A percentile compares a stretch with the other conserved stretches of the same genome.
Evolutionary conservation across 345 rosid species (phyloP).

Genomic region (Arabidopsis suecica): DNA sequence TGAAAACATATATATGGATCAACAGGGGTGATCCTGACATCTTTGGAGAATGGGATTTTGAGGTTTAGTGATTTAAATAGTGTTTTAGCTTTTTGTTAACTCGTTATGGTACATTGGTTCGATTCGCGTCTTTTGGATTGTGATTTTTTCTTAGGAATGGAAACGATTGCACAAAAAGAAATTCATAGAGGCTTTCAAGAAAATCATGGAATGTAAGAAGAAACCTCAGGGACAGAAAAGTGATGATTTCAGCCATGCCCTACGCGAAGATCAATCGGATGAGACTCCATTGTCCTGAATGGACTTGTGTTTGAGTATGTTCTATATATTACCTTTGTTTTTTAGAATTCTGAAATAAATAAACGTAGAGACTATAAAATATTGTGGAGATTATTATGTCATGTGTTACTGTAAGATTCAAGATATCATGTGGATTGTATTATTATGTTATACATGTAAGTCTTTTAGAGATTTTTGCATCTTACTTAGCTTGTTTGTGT

Average conservation of each 20-base stretch:
- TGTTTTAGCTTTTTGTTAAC: neutral
- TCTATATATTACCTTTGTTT: constrained; percentile 12
- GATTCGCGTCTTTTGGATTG: neutral
- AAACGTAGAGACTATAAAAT: neutral
- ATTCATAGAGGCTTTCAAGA: constrained; percentile 57
- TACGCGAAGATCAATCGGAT: neutral
- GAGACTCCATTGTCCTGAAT: constrained; percentile 18
- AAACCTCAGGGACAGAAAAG: constrained; percentile 65
- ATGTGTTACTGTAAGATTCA: constrained; percentile 1
- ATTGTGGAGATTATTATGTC: constrained; percentile 18
- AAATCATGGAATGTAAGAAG: constrained; percentile 63
- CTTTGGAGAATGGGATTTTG: constrained; percentile 87
- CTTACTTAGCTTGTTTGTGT: neutral
- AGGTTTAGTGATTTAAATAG: constrained; percentile 50
- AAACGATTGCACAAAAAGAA: constrained; percentile 56
- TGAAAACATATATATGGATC: constrained; percentile 71
- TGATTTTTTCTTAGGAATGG: constrained; percentile 61
- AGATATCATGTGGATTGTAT: neutral
- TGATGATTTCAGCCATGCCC: constrained; percentile 33
- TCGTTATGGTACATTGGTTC: neutral
- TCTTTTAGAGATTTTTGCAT: neutral
- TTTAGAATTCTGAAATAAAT: neutral
- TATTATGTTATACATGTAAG: neutral
- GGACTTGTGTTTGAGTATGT: constrained; percentile 9
- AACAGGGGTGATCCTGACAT: constrained; percentile 64